These are phyloP conservation scores for Nitzschia inconspicua DNA, from an alignment of 108 stramenopile species.

Conservation along the genomic window DNA sequence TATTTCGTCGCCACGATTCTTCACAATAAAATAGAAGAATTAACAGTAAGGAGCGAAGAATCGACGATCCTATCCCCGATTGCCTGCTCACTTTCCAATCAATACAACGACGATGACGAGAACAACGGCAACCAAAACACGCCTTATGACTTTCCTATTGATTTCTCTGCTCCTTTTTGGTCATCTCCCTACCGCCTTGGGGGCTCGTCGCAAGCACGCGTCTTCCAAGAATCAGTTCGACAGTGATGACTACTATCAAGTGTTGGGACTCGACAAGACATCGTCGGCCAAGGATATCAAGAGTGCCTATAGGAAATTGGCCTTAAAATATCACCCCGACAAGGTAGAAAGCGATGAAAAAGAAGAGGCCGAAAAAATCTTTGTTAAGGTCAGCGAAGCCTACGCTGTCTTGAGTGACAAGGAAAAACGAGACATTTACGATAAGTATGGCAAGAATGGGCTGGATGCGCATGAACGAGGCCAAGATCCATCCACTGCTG, in stretches of 20 bases:
- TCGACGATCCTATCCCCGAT: too few species aligned
- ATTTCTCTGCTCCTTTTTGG: too few species aligned
- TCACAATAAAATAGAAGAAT: too few species aligned
- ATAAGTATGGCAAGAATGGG: conserved; percentile 78
- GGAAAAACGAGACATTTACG: conserved; percentile 81
- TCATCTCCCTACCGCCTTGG: too few species aligned
- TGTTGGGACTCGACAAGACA: conserved; percentile 44
- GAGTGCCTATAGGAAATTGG: conserved; percentile 56
- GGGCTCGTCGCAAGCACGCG: too few species aligned
- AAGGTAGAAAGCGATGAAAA: conserved; percentile 59
- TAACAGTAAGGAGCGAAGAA: too few species aligned
- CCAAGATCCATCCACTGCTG: conserved; percentile 62
- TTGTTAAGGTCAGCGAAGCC: conserved; percentile 67
- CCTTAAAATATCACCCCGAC: conserved; percentile 74
- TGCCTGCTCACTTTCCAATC: too few species aligned
- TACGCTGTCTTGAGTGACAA: conserved; percentile 78
- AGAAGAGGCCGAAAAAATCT: conserved; percentile 60
- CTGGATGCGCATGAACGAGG: conserved; percentile 66
- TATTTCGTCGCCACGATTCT: too few species aligned
- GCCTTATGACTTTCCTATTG: too few species aligned
- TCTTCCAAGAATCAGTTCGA: conserved; percentile 17
- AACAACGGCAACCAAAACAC: too few species aligned
- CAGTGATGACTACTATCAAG: conserved; percentile 45
- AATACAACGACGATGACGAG: too few species aligned
- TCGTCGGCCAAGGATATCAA: conserved; percentile 63